Conservation (phyloP, 495 filamentous ascomycete species). For the Venustampulla echinocandica region DNA sequence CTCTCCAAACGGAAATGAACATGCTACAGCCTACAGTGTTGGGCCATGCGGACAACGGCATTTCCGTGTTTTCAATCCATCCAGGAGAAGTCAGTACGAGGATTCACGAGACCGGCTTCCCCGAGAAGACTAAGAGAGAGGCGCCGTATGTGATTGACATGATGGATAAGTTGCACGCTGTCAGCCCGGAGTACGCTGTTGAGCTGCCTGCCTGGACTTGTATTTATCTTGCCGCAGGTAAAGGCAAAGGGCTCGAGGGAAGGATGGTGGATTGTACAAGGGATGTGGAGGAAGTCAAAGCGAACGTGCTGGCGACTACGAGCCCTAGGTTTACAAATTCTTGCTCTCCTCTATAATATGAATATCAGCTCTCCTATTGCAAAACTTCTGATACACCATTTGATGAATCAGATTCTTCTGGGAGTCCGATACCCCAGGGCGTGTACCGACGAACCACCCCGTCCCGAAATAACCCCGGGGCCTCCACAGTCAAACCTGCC, state of each 20-base stretch:
- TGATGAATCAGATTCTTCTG: no score
- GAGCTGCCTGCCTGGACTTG: constrained; percentile 15
- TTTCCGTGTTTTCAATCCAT: constrained; percentile 13
- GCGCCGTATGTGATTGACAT: constrained; percentile 14
- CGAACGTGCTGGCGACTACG: constrained; percentile 1
- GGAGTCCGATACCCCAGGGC: no score
- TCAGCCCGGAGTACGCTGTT: constrained; percentile 7
- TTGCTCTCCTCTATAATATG: no score
- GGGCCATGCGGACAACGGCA: constrained; percentile 5
- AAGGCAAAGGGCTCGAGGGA: constrained; percentile 8
- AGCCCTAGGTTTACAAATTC: constrained; percentile 7
- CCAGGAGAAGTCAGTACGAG: constrained; percentile 13
- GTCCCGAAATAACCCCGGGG: no score
- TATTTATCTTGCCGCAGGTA: constrained; percentile 13
- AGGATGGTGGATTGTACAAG: constrained; percentile 13
- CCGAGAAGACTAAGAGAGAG: constrained; percentile 12
- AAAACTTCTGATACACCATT: no score
- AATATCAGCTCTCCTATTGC: not conserved
- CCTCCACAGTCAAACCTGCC: no score
- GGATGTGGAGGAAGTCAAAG: constrained; percentile 14
- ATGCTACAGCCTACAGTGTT: constrained; percentile 6
- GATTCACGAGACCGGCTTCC: constrained; percentile 11
- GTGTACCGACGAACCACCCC: no score
- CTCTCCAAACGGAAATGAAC: constrained; percentile 11
- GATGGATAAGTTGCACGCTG: constrained; percentile 8